Base-by-base conservation (phyloP, 768 basidiomycete species). In the Lactifluus echinatus region DNA sequence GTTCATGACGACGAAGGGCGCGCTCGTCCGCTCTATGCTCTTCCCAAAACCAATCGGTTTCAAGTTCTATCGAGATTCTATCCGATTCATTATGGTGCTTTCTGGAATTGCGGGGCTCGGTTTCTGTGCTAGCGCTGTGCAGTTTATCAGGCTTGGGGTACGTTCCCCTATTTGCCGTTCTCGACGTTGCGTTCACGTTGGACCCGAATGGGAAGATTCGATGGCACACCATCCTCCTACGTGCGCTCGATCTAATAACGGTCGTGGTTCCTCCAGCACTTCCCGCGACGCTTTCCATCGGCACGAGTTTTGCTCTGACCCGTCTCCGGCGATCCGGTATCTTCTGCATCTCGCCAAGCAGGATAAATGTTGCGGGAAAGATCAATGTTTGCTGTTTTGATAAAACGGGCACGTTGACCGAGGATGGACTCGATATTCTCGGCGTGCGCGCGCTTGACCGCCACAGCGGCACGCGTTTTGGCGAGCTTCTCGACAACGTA, bases 11-110 rank as follows among this genome's bases (percentile, higher is more conserved):
- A 99, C 96, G 5, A 98, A 98, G 72, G 96, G 96, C 17, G 89
- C 95, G 0, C 75, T 99, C 23, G 83, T 98, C 23, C 80, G 96
- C 23, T 97, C 95, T 0, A 99, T 99, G 95, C 76, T 99, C 15
- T 99, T 94, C 74, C 96, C 96, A 0, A 97, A 96, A 67, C 94
- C 95, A 0, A 93, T 96, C 60, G 95, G 93, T 0, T 99, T 99
- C 82, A 96, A 96, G 70, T 98, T 99, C 73, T 98, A 98, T 72
- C 84, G 86, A 31, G 91, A 93, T 70, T 91, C 90, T 1, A 83
- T 89, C 29, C 75, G 86, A 60, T 99, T 99, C 70, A 96, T 98
- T 52, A 79, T 81, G 21, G 93, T 99, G 5, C 79, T 99, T 14
- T 85, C 91, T 21, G 82, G 89, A n/a, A 84, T 99, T 50, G 96